A percentile compares a stretch with the other conserved stretches of the same genome.
Conservation (phyloP, 768 basidiomycete genomes). For the Boletus eberwhitei region DNA sequence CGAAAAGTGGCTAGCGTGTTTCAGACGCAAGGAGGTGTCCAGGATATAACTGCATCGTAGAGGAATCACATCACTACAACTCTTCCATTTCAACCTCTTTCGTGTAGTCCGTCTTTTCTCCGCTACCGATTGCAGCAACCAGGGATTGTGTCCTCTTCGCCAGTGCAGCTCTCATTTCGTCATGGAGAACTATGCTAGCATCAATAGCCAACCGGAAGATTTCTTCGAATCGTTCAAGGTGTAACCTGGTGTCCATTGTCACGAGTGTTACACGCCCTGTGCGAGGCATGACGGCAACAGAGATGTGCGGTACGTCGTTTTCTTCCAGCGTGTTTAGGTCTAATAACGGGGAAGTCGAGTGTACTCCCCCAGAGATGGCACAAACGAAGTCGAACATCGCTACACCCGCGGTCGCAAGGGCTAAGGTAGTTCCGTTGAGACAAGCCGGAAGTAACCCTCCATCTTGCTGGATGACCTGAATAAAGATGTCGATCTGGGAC, state of each 20-base stretch:
- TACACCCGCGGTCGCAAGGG: conserved; percentile 86
- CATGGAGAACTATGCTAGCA: conserved; percentile 72
- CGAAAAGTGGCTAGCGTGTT: conserved; percentile 91
- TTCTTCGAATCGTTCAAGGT: conserved; percentile 89
- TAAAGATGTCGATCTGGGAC: conserved; percentile 89
- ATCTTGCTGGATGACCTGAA: conserved; percentile 92
- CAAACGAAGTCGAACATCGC: conserved; percentile 90
- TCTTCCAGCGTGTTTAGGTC: conserved; percentile 91
- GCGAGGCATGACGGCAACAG: conserved; percentile 86
- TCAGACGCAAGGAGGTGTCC: conserved; percentile 51
- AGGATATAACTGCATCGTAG: conserved; percentile 10
- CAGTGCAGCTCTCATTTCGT: conserved; percentile 79
- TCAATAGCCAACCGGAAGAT: conserved; percentile 77
- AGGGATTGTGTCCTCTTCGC: conserved; percentile 58
- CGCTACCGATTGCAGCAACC: conserved; percentile 58
- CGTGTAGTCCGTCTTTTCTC: conserved; percentile 31
- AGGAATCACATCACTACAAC: conserved; percentile 29
- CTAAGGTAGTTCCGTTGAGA: conserved; percentile 93
- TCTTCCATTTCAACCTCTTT: conserved; percentile 38
- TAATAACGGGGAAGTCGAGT: conserved; percentile 75
- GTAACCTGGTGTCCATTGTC: conserved; percentile 91
- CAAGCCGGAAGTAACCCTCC: conserved; percentile 88
- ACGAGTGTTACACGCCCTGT: conserved; percentile 84
- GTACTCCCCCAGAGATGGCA: conserved; percentile 84
- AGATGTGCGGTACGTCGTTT: conserved; percentile 82